These are phyloP conservation scores for Eucalyptus tenuipes DNA, from an alignment of 345 rosid species.

Conservation along the genomic window DNA sequence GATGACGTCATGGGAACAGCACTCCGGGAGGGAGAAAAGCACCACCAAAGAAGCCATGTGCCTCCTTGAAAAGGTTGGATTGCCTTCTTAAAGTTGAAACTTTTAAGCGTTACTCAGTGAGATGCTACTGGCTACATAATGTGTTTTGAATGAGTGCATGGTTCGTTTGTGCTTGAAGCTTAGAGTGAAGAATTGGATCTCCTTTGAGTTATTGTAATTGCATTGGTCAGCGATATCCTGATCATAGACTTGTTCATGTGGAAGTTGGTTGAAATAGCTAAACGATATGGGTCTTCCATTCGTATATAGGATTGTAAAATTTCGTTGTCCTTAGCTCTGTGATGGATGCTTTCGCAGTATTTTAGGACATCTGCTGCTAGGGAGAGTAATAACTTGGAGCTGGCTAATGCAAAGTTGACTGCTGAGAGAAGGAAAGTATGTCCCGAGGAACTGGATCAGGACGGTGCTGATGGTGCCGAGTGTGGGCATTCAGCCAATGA, in stretches of 20 bases:
- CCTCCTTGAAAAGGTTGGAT: slow-evolving; percentile 58
- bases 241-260: neutral
- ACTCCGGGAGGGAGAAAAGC: slow-evolving; percentile 84
- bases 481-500: neutral
- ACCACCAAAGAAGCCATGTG: slow-evolving; percentile 72
- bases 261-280: neutral
- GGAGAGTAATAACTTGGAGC: neutral
- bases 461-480: neutral
- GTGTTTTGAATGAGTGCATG: neutral
- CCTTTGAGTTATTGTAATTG: neutral
- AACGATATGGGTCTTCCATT: neutral
- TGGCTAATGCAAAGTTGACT: neutral
- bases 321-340: neutral
- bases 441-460: slow-evolving; percentile 5
- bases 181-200: neutral
- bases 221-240: neutral
- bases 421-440: slow-evolving; percentile 43
- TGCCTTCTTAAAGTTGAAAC: neutral
- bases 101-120: neutral
- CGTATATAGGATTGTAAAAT: neutral
- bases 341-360: too few relatives aligned
- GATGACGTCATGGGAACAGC: slow-evolving; percentile 80
- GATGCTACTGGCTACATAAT: neutral
- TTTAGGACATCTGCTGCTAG: too few relatives aligned
- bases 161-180: neutral